A percentile compares a stretch with the other conserved stretches of the same genome.
Evolutionary conservation across 116 monocot genomes (phyloP).

Genomic region (Iris pallida): DNA sequence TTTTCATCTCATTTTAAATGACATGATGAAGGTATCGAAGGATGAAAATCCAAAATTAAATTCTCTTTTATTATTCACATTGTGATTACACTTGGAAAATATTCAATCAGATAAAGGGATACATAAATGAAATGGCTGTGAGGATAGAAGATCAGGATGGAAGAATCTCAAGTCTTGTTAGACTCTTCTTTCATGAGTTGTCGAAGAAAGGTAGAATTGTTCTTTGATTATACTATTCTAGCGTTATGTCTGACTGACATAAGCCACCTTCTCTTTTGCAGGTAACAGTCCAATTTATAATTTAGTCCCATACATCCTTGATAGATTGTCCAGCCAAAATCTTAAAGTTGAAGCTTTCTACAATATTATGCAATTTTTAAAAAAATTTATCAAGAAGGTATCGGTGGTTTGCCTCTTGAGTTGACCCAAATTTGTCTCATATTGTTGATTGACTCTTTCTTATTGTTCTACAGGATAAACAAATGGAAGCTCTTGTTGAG

Average conservation of each 20-base stretch:
- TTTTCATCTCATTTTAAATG: no score
- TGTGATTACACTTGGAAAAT: no score
- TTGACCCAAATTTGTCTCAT: not conserved
- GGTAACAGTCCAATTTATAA: constrained; percentile 94
- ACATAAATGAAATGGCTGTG: no score
- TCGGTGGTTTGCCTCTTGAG: not conserved
- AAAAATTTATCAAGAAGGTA: constrained; percentile 92
- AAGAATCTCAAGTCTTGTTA: no score
- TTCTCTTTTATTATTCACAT: no score
- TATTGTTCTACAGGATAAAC: not conserved
- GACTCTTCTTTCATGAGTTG: no score
- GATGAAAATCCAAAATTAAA: no score
- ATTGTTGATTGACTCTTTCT: constrained; percentile 5
- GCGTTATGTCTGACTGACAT: no score
- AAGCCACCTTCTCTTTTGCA: constrained; percentile 31
- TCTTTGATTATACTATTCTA: not conserved
- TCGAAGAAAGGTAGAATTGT: constrained; percentile 70
- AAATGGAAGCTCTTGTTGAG: constrained; percentile 94
- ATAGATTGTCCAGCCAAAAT: constrained; percentile 71
- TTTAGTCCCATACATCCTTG: constrained; percentile 83
- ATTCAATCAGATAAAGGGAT: no score
- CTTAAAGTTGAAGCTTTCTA: constrained; percentile 63
- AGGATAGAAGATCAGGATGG: no score
- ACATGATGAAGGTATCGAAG: no score
- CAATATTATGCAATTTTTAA: constrained; percentile 93